These are phyloP conservation scores for Leptographium radiaticola DNA, from an alignment of 2,329 filamentous ascomycete species.

Conservation along the genomic window DNA sequence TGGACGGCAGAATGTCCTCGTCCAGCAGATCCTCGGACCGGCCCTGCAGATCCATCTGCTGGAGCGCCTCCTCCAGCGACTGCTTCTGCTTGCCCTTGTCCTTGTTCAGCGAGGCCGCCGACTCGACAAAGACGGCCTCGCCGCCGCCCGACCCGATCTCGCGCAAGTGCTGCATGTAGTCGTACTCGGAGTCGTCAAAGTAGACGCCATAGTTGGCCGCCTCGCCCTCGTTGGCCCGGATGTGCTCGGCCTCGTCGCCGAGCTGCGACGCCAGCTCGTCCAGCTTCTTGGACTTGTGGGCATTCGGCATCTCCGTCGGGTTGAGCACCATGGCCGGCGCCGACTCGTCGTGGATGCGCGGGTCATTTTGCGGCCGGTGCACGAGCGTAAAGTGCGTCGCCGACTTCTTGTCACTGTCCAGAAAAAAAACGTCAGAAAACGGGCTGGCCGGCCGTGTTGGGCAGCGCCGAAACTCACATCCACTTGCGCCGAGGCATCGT, in stretches of 20 bases:
- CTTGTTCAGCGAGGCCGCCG: conserved; percentile 47
- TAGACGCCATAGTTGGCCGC: conserved; percentile 89
- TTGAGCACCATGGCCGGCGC: conserved; percentile 88
- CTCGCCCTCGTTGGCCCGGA: conserved; percentile 88
- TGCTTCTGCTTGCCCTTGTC: conserved; percentile 68
- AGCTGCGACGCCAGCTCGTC: conserved; percentile 68
- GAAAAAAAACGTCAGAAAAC: conserved; percentile 13
- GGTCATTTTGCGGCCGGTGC: conserved; percentile 93
- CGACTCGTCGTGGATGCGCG: conserved; percentile 82
- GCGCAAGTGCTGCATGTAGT: conserved; percentile 98
- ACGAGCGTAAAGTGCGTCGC: conserved; percentile 90
- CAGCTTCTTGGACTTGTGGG: conserved; percentile 48
- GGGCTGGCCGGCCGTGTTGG: too few species aligned
- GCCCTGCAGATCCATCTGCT: conserved; percentile 43
- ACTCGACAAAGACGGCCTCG: conserved; percentile 73
- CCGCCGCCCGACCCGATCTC: conserved; percentile 67
- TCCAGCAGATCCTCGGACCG: conserved; percentile 49
- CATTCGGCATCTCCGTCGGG: conserved; percentile 40
- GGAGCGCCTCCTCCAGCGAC: conserved; percentile 71
- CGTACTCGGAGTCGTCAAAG: conserved; percentile 90
- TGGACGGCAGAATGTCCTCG: conserved; percentile 63
- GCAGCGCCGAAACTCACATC: conserved; percentile 20
- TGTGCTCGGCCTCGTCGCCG: conserved; percentile 46
- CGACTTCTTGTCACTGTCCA: conserved; percentile 62
- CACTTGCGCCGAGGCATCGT: conserved; percentile 12